Evolutionary conservation across 257 asterid genomes (phyloP), one percentile per base, ranked within the genome.

Genomic region (Solanum corneliomulleri): DNA sequence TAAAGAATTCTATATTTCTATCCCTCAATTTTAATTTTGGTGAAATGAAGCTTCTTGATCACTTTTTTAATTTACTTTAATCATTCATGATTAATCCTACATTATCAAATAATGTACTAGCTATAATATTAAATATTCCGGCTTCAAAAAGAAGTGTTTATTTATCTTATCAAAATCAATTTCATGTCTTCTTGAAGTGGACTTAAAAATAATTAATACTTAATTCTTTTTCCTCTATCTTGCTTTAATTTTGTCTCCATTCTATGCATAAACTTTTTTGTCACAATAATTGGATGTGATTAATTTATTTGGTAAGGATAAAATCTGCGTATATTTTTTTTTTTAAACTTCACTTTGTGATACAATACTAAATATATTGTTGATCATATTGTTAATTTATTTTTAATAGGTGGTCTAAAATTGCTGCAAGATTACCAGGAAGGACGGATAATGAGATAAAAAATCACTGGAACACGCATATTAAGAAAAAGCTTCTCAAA

Each of bases 381-480:
- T 68, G 21, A 13, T 68, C 11, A 68, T 68, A 13, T 68, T n/a
- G 13, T 44, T 25, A 5, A 27, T 58, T 37, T 52, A 4, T 45
- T 76, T 66, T 81, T 18, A 85, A 74, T 45, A 95, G 98, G 93
- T 95, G 98, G 98, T 95, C 98, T 7, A 96, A 95, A 84, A 96
- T 96, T n/a, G 99, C 98, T 64, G 93, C 99, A 87, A 91, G 93
- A 88, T 85, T 96, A 91, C 98, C 99, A 0, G 99, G 99, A 84
- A 93, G 99, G 45, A 96, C 99, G 2, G 99, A 96, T 45, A 96
- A 95, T 10, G 99, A 96, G 92, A 96, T 96, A 72, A 96, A 96
- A 89, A 96, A 96, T 83, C 99, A 96, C 7, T 96, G 99, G 99
- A 96, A 96, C 90, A 96, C 99, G 0, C 99, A 96, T 71, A 96